Percentiles rank a stretch among this genome's conserved stretches.
phyloP scores from a whole-genome alignment of 116 monocot species.

The Cymodocea nodosa region DNA sequence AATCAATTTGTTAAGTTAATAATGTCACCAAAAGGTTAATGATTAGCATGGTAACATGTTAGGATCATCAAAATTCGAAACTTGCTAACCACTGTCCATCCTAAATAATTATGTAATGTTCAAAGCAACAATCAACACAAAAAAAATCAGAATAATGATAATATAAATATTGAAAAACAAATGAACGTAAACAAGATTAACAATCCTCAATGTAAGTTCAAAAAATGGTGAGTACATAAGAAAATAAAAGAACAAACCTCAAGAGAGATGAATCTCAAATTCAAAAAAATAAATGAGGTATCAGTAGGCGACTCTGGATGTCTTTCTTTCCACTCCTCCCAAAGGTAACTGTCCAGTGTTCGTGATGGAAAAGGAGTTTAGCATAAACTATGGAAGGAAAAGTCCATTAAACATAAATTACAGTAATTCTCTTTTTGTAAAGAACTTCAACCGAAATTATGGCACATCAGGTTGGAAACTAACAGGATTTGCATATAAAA shows the following conservation, averaged over 20 bases:
- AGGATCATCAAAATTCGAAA: too few species aligned
- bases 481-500: too few species aligned
- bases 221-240: not conserved
- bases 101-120: too few species aligned
- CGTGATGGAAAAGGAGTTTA: conserved; percentile 1
- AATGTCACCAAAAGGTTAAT: too few species aligned
- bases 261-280: conserved; percentile 63
- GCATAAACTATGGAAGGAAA: not conserved
- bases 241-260: conserved; percentile 23
- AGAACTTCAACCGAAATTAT: too few species aligned
- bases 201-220: not conserved
- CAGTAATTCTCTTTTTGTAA: not conserved
- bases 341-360: conserved; percentile 64
- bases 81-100: too few species aligned
- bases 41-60: too few species aligned
- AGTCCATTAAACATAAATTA: not conserved
- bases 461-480: too few species aligned
- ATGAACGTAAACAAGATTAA: not conserved
- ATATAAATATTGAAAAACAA: too few species aligned
- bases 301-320: conserved; percentile 32
- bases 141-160: too few species aligned
- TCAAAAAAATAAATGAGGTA: conserved; percentile 33
- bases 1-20: too few species aligned
- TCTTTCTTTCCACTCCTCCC: conserved; percentile 87
- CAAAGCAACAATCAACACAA: too few species aligned